A percentile compares a stretch with the other conserved stretches of the same genome.
phyloP scores from a whole-genome alignment of 2,329 filamentous ascomycete genomes.

The Fusarium proliferatum region DNA sequence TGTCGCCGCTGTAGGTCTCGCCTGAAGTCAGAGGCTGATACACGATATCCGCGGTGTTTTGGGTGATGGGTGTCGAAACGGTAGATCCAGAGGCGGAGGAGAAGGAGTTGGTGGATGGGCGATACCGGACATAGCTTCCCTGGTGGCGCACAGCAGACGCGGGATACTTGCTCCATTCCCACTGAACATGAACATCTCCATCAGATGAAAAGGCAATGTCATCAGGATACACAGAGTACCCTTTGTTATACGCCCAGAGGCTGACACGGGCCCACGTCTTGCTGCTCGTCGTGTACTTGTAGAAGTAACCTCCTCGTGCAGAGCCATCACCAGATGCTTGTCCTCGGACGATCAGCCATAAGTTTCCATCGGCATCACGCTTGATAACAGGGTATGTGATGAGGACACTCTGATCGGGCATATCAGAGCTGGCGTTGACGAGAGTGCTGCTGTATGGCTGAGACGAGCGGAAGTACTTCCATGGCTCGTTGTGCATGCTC shows the following conservation, averaged over 20 bases:
- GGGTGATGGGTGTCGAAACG: conserved; percentile 4
- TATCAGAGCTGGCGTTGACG: conserved; percentile 30
- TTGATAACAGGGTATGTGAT: conserved; percentile 30
- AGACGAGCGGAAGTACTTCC: conserved; percentile 42
- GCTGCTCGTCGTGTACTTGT: conserved; percentile 9
- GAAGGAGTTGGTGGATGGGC: conserved; percentile 33
- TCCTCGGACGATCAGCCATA: conserved; percentile 22
- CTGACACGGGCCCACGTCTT: conserved; percentile 3
- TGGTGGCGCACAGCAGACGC: conserved; percentile 42
- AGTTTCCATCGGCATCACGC: conserved; percentile 2
- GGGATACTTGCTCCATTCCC: conserved; percentile 45
- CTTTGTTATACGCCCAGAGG: conserved; percentile 37
- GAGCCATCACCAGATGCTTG: conserved; percentile 14
- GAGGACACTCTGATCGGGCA: conserved; percentile 35
- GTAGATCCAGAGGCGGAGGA: conserved; percentile 22
- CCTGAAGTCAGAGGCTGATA: conserved; percentile 37
- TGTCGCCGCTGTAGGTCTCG: conserved; percentile 25
- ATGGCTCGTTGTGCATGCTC: conserved; percentile 44
- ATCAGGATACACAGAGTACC: conserved; percentile 43
- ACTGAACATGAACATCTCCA: conserved; percentile 43
- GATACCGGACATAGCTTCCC: conserved; percentile 43
- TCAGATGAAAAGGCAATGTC: conserved; percentile 44
- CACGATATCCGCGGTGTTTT: conserved; percentile 16
- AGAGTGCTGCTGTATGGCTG: conserved; percentile 37
- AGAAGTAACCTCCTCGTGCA: conserved; percentile 18